These are phyloP conservation scores for Colletotrichum filicis DNA, from an alignment of 2,329 filamentous ascomycete genomes.

Conservation along the genomic window DNA sequence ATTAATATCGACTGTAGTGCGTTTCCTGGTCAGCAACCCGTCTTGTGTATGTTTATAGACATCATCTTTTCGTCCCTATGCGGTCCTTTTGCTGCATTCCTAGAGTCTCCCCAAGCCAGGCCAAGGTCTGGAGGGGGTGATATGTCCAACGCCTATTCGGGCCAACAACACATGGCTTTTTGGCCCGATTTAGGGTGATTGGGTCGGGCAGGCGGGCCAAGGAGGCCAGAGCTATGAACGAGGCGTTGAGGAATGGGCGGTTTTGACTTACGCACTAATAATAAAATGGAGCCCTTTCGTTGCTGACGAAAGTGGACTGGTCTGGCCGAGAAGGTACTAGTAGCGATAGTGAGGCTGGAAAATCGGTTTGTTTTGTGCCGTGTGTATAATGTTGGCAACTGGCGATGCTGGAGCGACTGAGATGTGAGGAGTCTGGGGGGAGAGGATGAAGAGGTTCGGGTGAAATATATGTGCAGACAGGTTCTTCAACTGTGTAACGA, in stretches of 20 bases:
- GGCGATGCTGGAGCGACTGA: background rate
- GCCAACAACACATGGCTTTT: constrained; percentile 1
- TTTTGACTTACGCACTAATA: constrained; percentile 23
- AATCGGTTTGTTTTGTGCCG: background rate
- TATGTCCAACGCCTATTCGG: background rate
- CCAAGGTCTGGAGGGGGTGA: background rate
- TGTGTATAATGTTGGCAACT: background rate
- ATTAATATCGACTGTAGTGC: constrained; percentile 11
- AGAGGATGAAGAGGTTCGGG: background rate
- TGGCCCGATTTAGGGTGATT: background rate
- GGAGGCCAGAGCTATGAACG: background rate
- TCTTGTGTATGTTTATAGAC: constrained; percentile 9
- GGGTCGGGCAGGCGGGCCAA: background rate
- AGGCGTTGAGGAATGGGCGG: constrained; percentile 18
- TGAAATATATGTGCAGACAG: constrained; percentile 24
- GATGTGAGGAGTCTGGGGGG: background rate
- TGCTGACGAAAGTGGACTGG: background rate
- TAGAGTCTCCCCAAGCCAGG: constrained; percentile 16
- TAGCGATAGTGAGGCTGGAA: constrained; percentile 7
- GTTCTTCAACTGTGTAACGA: constrained; percentile 23
- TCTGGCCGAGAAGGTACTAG: constrained; percentile 7
- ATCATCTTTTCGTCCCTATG: too few relatives aligned
- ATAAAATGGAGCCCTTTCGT: constrained; percentile 3
- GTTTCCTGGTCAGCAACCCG: constrained; percentile 34
- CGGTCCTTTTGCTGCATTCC: constrained; percentile 26